Evolutionary conservation across 768 basidiomycete genomes (phyloP).

Genomic region (Boletus sp.): DNA sequence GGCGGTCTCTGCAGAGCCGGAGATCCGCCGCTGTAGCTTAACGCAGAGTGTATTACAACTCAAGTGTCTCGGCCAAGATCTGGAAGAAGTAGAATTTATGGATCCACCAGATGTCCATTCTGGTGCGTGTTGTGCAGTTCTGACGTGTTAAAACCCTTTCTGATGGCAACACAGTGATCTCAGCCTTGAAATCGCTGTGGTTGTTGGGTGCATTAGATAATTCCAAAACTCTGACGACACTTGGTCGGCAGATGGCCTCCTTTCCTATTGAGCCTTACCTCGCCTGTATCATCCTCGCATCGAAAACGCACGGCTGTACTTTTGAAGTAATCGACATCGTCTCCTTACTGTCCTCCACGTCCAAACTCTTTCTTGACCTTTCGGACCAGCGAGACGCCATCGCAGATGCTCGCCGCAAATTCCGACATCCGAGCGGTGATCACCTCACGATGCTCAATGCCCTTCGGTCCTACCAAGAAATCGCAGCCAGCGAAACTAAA

Average conservation of each 20-base stretch:
- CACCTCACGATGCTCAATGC: conserved; percentile 89
- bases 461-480: conserved; percentile 76
- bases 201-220: conserved; percentile 77
- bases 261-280: conserved; percentile 90
- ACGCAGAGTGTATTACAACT: conserved; percentile 83
- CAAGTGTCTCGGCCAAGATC: conserved; percentile 77
- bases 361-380: conserved; percentile 78
- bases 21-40: conserved; percentile 86
- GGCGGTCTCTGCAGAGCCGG: conserved; percentile 70
- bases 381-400: conserved; percentile 73
- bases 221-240: conserved; percentile 59
- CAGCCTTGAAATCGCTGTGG: conserved; percentile 71
- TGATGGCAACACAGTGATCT: conserved; percentile 42
- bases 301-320: conserved; percentile 69
- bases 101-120: conserved; percentile 77
- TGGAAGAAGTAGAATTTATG: conserved; percentile 84
- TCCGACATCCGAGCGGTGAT: conserved; percentile 83
- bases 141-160: background rate
- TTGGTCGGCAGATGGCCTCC: conserved; percentile 83
- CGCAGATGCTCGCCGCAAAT: conserved; percentile 68
- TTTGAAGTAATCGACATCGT: conserved; percentile 81
- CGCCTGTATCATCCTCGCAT: conserved; percentile 77
- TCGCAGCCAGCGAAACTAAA: conserved; percentile 49
- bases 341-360: conserved; percentile 77
- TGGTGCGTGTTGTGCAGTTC: conserved; percentile 46